These are phyloP conservation scores for Adenanthera pavonina DNA, from an alignment of 306 rosid genomes.

Conservation along the genomic window DNA sequence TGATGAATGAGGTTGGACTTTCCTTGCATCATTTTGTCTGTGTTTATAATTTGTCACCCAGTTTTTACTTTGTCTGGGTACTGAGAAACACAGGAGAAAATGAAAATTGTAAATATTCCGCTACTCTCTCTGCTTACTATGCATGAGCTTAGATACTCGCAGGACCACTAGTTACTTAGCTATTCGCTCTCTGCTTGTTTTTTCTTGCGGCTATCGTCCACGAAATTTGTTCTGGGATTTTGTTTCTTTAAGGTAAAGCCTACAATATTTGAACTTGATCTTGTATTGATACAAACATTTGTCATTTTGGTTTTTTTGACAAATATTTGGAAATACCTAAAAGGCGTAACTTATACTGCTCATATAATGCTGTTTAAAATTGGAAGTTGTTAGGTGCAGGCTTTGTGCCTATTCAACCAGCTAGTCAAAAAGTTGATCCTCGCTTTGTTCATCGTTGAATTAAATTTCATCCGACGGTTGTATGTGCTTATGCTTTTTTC, in stretches of 20 bases:
- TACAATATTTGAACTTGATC: not conserved
- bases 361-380: constrained; percentile 26
- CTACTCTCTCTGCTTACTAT: not conserved
- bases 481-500: not conserved
- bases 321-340: not conserved
- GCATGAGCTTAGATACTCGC: not conserved
- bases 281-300: not conserved
- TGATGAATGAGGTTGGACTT: constrained; percentile 41
- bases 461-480: not conserved
- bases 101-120: not conserved
- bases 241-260: not conserved
- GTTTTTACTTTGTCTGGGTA: constrained; percentile 35
- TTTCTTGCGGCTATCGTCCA: not conserved
- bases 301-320: not conserved
- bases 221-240: not conserved
- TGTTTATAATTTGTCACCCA: constrained; percentile 1
- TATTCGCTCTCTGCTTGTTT: not conserved
- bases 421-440: not conserved
- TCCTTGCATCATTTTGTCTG: not conserved
- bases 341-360: not conserved
- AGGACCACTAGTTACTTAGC: not conserved
- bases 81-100: constrained; percentile 37
- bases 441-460: not conserved
- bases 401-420: not conserved
- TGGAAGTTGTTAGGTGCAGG: constrained; percentile 8